Conservation (phyloP, 495 filamentous ascomycete genomes). For the Neurospora sp. region DNA sequence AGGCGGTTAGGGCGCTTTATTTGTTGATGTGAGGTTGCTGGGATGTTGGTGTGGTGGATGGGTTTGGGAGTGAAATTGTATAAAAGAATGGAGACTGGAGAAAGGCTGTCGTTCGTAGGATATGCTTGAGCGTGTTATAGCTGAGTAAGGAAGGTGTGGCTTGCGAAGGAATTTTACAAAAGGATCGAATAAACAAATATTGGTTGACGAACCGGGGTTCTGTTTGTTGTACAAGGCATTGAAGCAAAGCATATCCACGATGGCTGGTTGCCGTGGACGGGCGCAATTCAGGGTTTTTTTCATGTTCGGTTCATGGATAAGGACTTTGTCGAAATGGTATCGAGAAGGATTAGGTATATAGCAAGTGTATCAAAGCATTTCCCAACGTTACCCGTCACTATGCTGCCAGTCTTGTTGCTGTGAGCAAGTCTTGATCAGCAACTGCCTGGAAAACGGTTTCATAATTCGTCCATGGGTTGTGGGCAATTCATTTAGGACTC, state of each 20-base stretch:
- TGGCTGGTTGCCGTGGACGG: background rate
- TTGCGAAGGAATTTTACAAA: background rate
- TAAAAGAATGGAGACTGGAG: background rate
- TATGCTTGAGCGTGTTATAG: background rate
- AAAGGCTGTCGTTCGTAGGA: background rate
- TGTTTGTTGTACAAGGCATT: background rate
- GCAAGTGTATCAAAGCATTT: background rate
- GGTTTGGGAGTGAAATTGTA: background rate
- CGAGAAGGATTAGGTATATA: background rate
- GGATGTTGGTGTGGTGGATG: background rate
- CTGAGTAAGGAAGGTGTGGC: background rate
- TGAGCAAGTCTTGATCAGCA: background rate
- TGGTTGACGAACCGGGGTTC: background rate
- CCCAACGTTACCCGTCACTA: background rate
- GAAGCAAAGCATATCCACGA: background rate
- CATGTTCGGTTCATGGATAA: background rate
- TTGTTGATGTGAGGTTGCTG: constrained; percentile 36
- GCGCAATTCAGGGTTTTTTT: background rate
- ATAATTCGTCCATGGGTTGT: background rate
- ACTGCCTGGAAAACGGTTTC: background rate
- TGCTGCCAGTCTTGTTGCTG: background rate
- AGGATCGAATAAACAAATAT: background rate
- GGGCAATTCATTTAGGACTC: too few species aligned
- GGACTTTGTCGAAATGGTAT: background rate
- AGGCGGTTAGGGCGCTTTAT: constrained; percentile 49